Evolutionary conservation across 1,139 yeast species (phyloP).

Genomic region (Diutina neorugosa): DNA sequence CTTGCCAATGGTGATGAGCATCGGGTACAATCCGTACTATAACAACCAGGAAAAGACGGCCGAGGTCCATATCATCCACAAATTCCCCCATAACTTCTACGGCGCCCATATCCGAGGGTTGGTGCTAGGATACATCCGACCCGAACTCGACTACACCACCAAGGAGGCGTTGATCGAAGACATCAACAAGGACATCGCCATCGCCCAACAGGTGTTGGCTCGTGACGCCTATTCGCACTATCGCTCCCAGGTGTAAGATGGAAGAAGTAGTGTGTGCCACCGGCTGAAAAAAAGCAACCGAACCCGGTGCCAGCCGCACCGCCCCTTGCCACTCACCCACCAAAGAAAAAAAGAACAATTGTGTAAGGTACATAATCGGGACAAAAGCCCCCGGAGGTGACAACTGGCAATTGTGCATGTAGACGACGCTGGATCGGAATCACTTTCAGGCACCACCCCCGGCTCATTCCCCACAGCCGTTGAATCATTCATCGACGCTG

Average conservation of each 20-base stretch:
- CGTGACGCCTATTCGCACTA: not conserved
- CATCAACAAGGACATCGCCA: constrained; percentile 66
- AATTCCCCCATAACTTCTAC: constrained; percentile 58
- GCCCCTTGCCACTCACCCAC: not conserved
- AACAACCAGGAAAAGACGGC: constrained; percentile 68
- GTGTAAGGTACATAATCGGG: not conserved
- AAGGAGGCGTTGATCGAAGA: constrained; percentile 80
- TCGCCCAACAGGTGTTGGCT: constrained; percentile 30
- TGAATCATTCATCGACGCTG: no score
- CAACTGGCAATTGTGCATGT: not conserved
- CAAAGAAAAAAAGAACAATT: no score
- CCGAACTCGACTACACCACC: constrained; percentile 80
- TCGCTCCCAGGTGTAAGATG: not conserved
- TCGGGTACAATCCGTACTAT: constrained; percentile 94
- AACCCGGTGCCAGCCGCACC: not conserved
- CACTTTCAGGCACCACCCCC: no score
- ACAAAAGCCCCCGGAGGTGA: not conserved
- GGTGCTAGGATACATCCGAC: constrained; percentile 81
- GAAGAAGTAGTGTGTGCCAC: no score
- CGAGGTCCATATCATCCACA: constrained; percentile 78
- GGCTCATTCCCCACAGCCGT: no score
- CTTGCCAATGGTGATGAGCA: constrained; percentile 85
- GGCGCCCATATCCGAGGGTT: constrained; percentile 65
- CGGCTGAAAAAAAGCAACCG: not conserved
- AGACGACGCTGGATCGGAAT: not conserved